Evolutionary conservation across 2,329 filamentous ascomycete species (phyloP), one percentile per base, ranked within the genome.

Genomic region (Apiospora phragmitis): DNA sequence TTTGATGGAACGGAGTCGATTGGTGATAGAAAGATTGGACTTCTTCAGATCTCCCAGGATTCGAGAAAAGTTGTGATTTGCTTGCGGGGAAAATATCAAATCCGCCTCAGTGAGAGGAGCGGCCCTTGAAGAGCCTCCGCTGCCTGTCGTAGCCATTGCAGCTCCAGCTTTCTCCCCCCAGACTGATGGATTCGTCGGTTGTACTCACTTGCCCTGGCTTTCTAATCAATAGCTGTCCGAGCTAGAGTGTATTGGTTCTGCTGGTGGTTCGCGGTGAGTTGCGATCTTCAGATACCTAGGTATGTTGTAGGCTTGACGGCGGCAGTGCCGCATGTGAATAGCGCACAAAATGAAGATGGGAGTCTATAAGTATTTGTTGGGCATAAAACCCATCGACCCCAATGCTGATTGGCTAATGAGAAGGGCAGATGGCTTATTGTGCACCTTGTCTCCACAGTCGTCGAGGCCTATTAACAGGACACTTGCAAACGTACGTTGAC

Each of bases 1-100:
- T 71, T 86, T 84, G 79, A 98, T 95, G 38, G 94, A 97, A 41
- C 84, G 83, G 16, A 99, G 89, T 21, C 95, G 92, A 83, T 98
- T 97, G 74, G 89, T 87, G 73, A 96, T 89, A 73, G 92, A 93
- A 67, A 97, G 88, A 29, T 93, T 92, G 29, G 92, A 90, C 75
- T 92, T 90, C 79, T 92, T 94, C 72, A 97, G 88, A 42, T 92
- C 91, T 67, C 88, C 85, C 18, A 97, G 89, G 4, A 90, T 91
- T 73, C 88, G 87, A 43, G 90, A 93, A 78, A 95, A 88, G 73
- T 91, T 91, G 73, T 89, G 89, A 77, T 87, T 86, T 67, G 85
- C 83, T 75, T 87, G 85, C 6, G 82, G 81, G 68, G 87, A 80
- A 80, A 89, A 85, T 75, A 88, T 79, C 74, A 87, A 77, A 76